phyloP scores from a whole-genome alignment of 2,329 filamentous ascomycete species.

The Beauveria australis region DNA sequence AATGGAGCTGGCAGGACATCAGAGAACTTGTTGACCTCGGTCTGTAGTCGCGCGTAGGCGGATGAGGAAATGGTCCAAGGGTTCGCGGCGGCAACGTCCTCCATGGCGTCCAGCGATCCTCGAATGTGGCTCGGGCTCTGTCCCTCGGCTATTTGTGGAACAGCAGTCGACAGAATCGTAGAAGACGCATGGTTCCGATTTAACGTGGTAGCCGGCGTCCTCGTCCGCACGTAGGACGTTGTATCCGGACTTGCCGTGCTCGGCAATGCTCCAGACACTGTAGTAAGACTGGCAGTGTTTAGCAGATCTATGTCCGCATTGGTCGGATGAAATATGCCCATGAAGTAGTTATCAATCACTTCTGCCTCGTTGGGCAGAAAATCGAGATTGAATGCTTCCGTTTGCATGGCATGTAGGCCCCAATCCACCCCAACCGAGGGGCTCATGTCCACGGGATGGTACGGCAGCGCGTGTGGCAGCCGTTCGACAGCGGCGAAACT shows the following conservation, averaged over 20 bases:
- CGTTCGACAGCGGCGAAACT: too few species aligned
- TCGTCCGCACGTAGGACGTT: not conserved
- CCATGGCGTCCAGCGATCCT: conserved; percentile 8
- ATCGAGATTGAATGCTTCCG: not conserved
- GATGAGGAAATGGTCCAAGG: conserved; percentile 15
- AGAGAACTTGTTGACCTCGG: conserved; percentile 10
- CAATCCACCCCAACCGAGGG: not conserved
- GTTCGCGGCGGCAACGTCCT: conserved; percentile 8
- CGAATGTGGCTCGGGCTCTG: not conserved
- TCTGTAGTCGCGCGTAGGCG: conserved; percentile 12
- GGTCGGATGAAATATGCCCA: not conserved
- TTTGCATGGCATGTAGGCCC: not conserved
- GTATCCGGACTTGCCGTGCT: too few species aligned
- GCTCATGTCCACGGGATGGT: too few species aligned
- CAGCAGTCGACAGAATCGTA: not conserved
- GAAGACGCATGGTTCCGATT: not conserved
- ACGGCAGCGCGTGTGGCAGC: too few species aligned
- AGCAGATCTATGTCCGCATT: not conserved
- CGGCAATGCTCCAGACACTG: not conserved
- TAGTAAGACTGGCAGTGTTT: not conserved
- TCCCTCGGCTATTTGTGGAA: not conserved
- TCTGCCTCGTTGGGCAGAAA: conserved; percentile 12
- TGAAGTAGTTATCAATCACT: conserved; percentile 12
- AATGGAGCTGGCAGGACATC: conserved; percentile 36
- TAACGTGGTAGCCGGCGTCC: not conserved